A percentile compares a stretch with the other conserved stretches of the same genome.
Evolutionary conservation across 78 protist species (phyloP).

Genomic region (Paratrimastix pyriformis): DNA sequence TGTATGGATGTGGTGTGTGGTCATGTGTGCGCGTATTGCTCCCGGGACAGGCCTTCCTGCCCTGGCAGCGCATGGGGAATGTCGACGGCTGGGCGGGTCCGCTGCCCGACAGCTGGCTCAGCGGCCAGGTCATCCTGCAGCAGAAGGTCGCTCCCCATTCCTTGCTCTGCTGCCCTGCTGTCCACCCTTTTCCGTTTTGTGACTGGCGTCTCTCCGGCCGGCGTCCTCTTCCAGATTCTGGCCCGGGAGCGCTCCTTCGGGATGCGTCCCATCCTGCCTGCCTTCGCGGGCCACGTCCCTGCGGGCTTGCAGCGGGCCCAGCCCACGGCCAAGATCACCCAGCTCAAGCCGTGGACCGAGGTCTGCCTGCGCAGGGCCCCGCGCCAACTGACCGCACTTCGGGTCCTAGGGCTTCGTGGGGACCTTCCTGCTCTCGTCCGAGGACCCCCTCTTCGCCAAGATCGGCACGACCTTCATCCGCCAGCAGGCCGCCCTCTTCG

Average conservation of each 20-base stretch:
- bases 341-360: no score
- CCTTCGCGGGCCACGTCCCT: constrained; percentile 75
- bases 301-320: constrained; percentile 15
- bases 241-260: constrained; percentile 52
- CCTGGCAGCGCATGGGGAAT: constrained; percentile 78
- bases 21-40: no score
- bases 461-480: constrained; percentile 40
- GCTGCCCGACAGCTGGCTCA: constrained; percentile 36
- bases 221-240: constrained; percentile 14
- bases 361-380: no score
- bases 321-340: constrained; percentile 44
- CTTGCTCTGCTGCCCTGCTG: background rate
- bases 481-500: constrained; percentile 25
- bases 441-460: constrained; percentile 53
- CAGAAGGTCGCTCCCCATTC: background rate
- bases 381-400: no score
- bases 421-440: constrained; percentile 36
- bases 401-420: no score
- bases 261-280: constrained; percentile 62
- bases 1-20: no score
- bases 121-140: constrained; percentile 38
- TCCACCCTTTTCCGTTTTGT: background rate
- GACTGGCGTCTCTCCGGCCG: background rate
- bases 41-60: constrained; percentile 72
- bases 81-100: constrained; percentile 66